Conservation (phyloP, 208 protist genomes). For the Leptomonas seymouri region DNA sequence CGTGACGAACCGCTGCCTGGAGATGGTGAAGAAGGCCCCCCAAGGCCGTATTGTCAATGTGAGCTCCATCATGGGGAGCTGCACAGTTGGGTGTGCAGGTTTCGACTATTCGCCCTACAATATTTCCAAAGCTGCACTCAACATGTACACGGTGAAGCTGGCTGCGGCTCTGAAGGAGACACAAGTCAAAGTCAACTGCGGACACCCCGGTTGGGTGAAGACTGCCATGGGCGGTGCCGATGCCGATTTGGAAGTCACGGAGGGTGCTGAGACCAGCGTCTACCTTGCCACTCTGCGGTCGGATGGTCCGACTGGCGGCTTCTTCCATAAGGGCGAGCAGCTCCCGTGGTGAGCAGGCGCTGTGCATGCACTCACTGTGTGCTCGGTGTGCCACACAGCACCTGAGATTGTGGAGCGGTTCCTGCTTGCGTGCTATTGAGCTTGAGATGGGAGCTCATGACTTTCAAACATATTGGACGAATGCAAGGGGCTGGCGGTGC, state of each 20-base stretch:
- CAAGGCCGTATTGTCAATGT: conserved; percentile 80
- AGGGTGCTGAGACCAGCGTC: conserved; percentile 74
- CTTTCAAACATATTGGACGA: neutral
- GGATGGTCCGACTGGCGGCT: conserved; percentile 74
- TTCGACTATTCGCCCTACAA: conserved; percentile 47
- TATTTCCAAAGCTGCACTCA: conserved; percentile 74
- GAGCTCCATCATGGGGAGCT: conserved; percentile 66
- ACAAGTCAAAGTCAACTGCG: conserved; percentile 66
- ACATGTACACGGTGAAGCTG: conserved; percentile 85
- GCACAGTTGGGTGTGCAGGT: conserved; percentile 14
- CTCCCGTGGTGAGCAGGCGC: conserved; percentile 54
- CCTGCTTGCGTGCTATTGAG: neutral
- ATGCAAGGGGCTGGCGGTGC: neutral
- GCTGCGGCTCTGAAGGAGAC: conserved; percentile 55
- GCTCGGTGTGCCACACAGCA: neutral
- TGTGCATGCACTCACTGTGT: neutral
- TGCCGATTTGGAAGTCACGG: conserved; percentile 47
- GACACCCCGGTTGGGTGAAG: conserved; percentile 72
- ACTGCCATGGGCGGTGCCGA: conserved; percentile 72
- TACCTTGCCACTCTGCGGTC: conserved; percentile 74
- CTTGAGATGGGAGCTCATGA: neutral
- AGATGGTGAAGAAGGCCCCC: conserved; percentile 58
- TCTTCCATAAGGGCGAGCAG: conserved; percentile 75
- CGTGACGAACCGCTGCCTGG: conserved; percentile 73
- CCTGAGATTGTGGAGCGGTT: neutral